These are phyloP conservation scores for Sicyos baderoa DNA, from an alignment of 306 rosid species.

Conservation along the genomic window DNA sequence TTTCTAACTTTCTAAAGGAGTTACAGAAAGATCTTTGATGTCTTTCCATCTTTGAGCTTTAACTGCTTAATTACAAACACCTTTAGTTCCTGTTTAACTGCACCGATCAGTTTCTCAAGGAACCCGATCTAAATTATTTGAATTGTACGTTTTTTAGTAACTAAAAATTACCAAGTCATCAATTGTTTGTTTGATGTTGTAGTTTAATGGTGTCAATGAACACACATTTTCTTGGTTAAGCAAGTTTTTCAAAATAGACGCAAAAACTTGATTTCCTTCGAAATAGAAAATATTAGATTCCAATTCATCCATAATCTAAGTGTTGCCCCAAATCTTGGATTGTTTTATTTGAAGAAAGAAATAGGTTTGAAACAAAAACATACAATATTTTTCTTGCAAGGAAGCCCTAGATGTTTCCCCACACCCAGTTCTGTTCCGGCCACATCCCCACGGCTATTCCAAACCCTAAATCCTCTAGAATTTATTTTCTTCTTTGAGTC, in stretches of 20 bases:
- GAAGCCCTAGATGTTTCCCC: too few species aligned
- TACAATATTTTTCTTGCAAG: too few species aligned
- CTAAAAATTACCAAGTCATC: not conserved
- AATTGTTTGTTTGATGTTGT: conserved; percentile 1
- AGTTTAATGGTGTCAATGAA: not conserved
- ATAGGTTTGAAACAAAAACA: not conserved
- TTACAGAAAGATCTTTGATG: too few species aligned
- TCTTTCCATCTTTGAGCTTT: not conserved
- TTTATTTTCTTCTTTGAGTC: too few species aligned
- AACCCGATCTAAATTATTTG: not conserved
- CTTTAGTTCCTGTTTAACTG: not conserved
- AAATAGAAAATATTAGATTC: not conserved
- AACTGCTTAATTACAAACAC: not conserved
- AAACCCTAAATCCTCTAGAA: too few species aligned
- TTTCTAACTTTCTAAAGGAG: too few species aligned
- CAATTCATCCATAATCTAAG: not conserved
- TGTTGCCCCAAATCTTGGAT: not conserved
- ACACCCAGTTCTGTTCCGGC: too few species aligned
- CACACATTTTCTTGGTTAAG: not conserved
- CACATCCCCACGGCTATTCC: too few species aligned
- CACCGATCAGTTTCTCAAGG: not conserved
- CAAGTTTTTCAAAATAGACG: not conserved
- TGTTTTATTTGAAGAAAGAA: not conserved
- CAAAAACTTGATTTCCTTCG: not conserved
- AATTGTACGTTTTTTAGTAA: not conserved